Evolutionary conservation across 768 basidiomycete species (phyloP).

Genomic region (Panaeolus papilionaceus): DNA sequence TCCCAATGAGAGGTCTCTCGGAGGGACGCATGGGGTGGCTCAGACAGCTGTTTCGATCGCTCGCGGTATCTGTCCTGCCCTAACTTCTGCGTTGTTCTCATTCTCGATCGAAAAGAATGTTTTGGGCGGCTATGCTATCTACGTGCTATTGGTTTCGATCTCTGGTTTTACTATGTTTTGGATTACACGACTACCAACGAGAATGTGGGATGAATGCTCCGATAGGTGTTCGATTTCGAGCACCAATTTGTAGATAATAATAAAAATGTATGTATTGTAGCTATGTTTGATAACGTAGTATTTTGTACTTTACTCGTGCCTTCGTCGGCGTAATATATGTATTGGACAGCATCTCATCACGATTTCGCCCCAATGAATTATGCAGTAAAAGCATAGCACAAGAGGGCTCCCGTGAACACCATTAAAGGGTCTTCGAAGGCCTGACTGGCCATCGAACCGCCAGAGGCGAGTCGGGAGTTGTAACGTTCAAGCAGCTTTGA

Average conservation of each 20-base stretch:
- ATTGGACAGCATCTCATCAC: too few relatives aligned
- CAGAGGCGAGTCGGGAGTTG: too few relatives aligned
- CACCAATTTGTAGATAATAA: background rate
- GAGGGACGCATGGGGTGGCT: conserved; percentile 57
- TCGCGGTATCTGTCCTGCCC: conserved; percentile 55
- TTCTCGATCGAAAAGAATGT: conserved; percentile 54
- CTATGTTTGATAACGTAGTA: background rate
- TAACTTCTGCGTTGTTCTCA: conserved; percentile 59
- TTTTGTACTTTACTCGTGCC: too few relatives aligned
- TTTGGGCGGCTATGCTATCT: conserved; percentile 53
- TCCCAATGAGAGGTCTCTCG: conserved; percentile 55
- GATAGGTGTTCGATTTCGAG: background rate
- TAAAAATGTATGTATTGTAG: background rate
- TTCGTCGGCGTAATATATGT: too few relatives aligned
- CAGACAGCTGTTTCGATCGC: conserved; percentile 51
- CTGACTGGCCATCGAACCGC: too few relatives aligned
- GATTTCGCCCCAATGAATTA: too few relatives aligned
- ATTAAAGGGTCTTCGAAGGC: too few relatives aligned
- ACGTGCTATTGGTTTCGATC: conserved; percentile 36
- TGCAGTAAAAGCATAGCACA: too few relatives aligned
- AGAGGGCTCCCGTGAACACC: too few relatives aligned
- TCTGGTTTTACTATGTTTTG: background rate
- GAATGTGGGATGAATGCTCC: background rate
- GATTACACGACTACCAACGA: background rate
- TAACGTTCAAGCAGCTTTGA: too few relatives aligned